Conservation (phyloP, 768 basidiomycete species). For the Tricholoma sp. region DNA sequence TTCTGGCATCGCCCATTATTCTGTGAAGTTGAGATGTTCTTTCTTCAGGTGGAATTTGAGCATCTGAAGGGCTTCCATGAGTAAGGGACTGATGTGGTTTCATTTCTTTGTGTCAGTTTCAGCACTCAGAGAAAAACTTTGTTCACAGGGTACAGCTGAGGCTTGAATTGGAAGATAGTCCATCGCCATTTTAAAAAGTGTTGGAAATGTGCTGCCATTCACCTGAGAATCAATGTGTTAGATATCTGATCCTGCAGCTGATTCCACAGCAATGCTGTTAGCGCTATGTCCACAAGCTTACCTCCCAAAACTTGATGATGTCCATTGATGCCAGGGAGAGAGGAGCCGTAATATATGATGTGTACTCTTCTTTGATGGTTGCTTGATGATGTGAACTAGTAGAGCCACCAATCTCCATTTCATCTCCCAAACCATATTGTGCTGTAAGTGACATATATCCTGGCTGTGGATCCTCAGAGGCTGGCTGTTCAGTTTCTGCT, state of each 20-base stretch:
- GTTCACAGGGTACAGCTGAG: conserved; percentile 15
- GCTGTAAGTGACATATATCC: background rate
- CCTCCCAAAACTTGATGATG: background rate
- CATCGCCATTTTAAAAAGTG: conserved; percentile 5
- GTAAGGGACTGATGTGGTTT: conserved; percentile 9
- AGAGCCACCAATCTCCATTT: background rate
- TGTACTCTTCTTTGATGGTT: background rate
- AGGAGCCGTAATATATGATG: background rate
- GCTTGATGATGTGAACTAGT: background rate
- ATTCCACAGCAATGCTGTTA: too few relatives aligned
- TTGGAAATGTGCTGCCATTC: background rate
- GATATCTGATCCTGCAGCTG: too few relatives aligned
- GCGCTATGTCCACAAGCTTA: too few relatives aligned
- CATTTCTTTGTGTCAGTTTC: conserved; percentile 10
- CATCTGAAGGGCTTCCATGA: conserved; percentile 18
- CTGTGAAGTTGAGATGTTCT: conserved; percentile 7
- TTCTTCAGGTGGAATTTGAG: conserved; percentile 13
- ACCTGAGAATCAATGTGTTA: too few relatives aligned
- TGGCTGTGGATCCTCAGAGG: too few relatives aligned
- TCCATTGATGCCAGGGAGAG: background rate
- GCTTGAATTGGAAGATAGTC: conserved; percentile 12
- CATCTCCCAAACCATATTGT: background rate
- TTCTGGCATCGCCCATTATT: background rate
- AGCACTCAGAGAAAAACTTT: conserved; percentile 14
- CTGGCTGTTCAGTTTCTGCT: too few relatives aligned